A percentile compares a stretch with the other conserved stretches of the same genome.
Conservation (phyloP, 768 basidiomycete genomes). For the Hebeloma cylindrosporum region DNA sequence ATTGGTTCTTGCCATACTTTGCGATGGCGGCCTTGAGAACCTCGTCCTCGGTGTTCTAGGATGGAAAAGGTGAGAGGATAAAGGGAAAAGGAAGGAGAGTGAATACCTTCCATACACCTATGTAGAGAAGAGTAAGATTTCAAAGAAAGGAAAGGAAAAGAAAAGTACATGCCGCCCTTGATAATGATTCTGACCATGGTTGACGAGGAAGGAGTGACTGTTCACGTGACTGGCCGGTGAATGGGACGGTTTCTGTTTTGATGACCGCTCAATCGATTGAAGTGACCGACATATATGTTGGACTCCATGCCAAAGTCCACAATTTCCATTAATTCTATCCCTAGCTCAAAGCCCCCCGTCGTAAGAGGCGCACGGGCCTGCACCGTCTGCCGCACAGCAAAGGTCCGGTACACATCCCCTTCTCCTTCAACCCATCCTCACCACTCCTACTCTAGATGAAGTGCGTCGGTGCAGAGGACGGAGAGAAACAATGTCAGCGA, state of each 20-base stretch:
- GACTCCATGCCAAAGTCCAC: no score
- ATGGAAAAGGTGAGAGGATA: conserved; percentile 14
- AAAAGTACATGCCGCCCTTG: conserved; percentile 67
- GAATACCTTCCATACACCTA: conserved; percentile 81
- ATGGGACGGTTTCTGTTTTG: conserved; percentile 32
- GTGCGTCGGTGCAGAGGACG: conserved; percentile 87
- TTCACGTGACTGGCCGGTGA: conserved; percentile 10
- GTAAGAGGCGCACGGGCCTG: conserved; percentile 66
- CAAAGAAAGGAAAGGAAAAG: neutral
- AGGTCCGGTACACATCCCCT: conserved; percentile 44
- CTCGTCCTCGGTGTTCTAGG: conserved; percentile 93
- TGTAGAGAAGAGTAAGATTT: conserved; percentile 3
- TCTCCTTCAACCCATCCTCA: conserved; percentile 20
- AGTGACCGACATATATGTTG: conserved; percentile 35
- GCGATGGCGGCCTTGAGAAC: conserved; percentile 98
- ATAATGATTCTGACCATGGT: conserved; percentile 88
- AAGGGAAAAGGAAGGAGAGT: neutral
- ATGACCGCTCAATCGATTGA: conserved; percentile 42
- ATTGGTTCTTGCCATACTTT: conserved; percentile 97
- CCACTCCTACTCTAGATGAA: conserved; percentile 64
- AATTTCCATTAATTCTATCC: conserved; percentile 21
- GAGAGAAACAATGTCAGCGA: conserved; percentile 76
- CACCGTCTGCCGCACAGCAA: conserved; percentile 82
- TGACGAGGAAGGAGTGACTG: conserved; percentile 3
- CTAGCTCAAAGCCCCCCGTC: conserved; percentile 47